Evolutionary conservation across 1,284 basidiomycete genomes (phyloP), one percentile per base, ranked within the genome.

Genomic region (Ustilago cynodontis): DNA sequence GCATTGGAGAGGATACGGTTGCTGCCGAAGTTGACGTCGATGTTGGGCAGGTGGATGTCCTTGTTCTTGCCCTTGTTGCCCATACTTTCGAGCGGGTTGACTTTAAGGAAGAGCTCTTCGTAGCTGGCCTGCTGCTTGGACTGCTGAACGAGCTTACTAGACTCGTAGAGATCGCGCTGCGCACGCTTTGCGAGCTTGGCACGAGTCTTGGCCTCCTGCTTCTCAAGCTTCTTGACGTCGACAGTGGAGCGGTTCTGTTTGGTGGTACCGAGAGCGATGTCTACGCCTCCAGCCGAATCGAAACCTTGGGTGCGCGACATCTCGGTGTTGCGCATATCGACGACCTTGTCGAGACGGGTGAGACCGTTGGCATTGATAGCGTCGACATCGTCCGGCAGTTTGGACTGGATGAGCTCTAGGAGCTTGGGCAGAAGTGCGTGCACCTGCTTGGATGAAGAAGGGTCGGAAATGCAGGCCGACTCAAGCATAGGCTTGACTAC

Each of bases 51-150:
- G 83, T 98, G 94, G 64, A 99, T 93, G 87, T 99, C 97, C 87
- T 86, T 86, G 78, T 85, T 86, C 70, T 84, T 87, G 82, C 94
- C 94, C 87, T 95, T 97, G 57, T 79, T 76, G 1, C 90, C 89
- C 33, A 90, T 90, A 2, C 93, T 91, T 86, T 97, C 94, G 71
- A 99, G 87, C 54, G 97, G 94, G 87, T 99, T 99, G 88, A 99
- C 95, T 89, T 96, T 94, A 92, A 99, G 93, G 88, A 96, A 99
- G 91, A 98, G 92, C 86, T 98, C 96, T 86, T 98, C 95, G 88
- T 98, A 98, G 28, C 92, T 91, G 91, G 96, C 75, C 88, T 95
- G 94, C 88, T 95, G 94, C 86, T 92, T 91, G 87, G 94, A 91
- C 82, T 94, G 92, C 85, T 98, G 94, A 66, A 99, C 90, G 35